Conservation (phyloP, 139 green algal genomes). For the Closterium sp. region DNA sequence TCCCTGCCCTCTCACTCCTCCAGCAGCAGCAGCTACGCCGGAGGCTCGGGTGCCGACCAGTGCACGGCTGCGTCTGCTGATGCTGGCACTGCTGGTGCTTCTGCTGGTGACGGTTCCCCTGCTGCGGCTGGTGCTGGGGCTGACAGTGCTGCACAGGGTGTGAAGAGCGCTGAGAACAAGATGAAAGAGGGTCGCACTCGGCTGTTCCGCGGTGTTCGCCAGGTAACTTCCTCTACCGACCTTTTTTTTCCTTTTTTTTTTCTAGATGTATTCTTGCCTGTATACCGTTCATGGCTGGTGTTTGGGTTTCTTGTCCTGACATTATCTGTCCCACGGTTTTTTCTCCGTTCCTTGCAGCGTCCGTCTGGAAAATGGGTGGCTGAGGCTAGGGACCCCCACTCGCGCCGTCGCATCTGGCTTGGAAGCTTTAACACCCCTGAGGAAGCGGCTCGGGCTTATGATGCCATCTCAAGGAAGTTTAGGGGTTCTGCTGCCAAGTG, state of each 20-base stretch:
- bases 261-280: no score
- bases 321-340: not conserved
- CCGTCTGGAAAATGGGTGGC: conserved; percentile 10
- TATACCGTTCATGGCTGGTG: no score
- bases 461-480: not conserved
- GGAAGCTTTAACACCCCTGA: not conserved
- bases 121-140: not conserved
- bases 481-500: not conserved
- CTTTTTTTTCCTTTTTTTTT: no score
- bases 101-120: not conserved
- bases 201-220: not conserved
- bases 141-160: not conserved
- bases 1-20: not conserved
- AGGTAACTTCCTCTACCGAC: not conserved
- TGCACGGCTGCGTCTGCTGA: not conserved
- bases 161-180: not conserved
- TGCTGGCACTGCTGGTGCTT: not conserved
- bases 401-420: conserved; percentile 13
- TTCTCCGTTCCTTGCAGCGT: not conserved
- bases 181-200: not conserved
- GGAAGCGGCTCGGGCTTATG: conserved; percentile 13
- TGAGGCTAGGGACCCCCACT: conserved; percentile 3
- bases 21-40: not conserved
- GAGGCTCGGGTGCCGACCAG: not conserved
- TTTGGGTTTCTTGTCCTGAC: not conserved